Evolutionary conservation across 179 eudicot species (phyloP), one percentile per base, ranked within the genome.

Genomic region (Heliamphora pulchella): DNA sequence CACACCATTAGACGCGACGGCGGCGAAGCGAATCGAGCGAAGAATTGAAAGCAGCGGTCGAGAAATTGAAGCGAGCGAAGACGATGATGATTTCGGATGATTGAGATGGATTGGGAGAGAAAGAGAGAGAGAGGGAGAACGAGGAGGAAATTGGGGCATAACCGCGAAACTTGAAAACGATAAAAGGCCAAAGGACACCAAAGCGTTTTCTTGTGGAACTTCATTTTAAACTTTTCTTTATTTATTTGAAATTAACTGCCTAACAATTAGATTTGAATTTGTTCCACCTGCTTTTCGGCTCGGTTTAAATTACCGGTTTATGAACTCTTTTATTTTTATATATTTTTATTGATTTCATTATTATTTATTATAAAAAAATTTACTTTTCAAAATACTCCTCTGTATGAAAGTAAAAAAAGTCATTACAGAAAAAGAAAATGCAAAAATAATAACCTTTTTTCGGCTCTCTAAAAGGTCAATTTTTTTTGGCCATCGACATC

Each of bases 131-230:
- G 50, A 9, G 11, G 15, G 53, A 43, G 67, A 17, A 0, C 15
- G 17, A 17, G 70, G 46, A 22, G 55, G 44, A 48, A 22, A 44
- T 81, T 57, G 74, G 83, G 75, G 75, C 54, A 51, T 20, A 76
- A 76, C 80, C 83, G 83, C 80, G 83, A 81, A 81, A 81, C 76
- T 81, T 76, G 71, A 81, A 81, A 69, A 69, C 68, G 7, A 58
- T 20, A 66, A 17, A 78, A 2, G 75, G 11, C 39, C 4, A 20
- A 68, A 55, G 77, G 80, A 51, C 61, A 11, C 71, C 65, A 54
- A 74, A 75, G 80, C 54, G 58, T 66, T 57, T 71, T 68, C 48
- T 62, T 48, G 63, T 22, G 72, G 44, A 44, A 47, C n/a, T 76
- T 13, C n/a, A 15, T 48, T 50, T 77, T 47, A 20, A 77, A 77